These are phyloP conservation scores for Podospora australis DNA, from an alignment of 495 filamentous ascomycete species.

Conservation along the genomic window DNA sequence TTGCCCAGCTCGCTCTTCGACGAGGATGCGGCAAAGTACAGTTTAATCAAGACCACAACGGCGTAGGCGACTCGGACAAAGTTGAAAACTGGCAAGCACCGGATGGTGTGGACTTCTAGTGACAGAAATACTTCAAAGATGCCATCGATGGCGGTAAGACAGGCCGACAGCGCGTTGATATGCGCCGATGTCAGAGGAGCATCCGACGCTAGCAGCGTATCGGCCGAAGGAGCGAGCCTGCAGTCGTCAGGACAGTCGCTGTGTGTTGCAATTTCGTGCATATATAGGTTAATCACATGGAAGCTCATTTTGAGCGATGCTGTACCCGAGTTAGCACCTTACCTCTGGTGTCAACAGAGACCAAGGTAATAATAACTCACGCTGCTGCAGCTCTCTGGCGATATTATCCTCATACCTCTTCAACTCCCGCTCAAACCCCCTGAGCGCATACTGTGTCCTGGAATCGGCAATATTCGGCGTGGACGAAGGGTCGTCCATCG, in stretches of 20 bases:
- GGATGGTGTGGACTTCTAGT: slow-evolving; percentile 55
- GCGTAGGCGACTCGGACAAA: slow-evolving; percentile 74
- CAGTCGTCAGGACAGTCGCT: slow-evolving; percentile 61
- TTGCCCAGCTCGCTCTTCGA: slow-evolving; percentile 64
- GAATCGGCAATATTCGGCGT: slow-evolving; percentile 63
- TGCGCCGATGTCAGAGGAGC: slow-evolving; percentile 53
- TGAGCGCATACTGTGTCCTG: slow-evolving; percentile 67
- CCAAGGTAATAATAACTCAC: slow-evolving; percentile 27
- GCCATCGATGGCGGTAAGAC: slow-evolving; percentile 64
- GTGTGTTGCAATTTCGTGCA: slow-evolving; percentile 82
- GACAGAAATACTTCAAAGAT: slow-evolving; percentile 64
- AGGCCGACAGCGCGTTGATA: slow-evolving; percentile 65
- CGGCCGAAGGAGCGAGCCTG: slow-evolving; percentile 38
- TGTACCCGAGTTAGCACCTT: slow-evolving; percentile 24
- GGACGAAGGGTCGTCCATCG: slow-evolving; percentile 64
- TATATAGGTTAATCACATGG: slow-evolving; percentile 66
- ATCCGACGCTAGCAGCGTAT: slow-evolving; percentile 35
- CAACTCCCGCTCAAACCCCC: slow-evolving; percentile 69
- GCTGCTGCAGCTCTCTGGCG: slow-evolving; percentile 39
- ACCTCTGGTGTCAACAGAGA: not conserved
- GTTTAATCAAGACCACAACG: slow-evolving; percentile 79
- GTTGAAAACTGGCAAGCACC: slow-evolving; percentile 67
- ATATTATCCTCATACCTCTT: slow-evolving; percentile 57
- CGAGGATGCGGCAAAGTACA: slow-evolving; percentile 69
- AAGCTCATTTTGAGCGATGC: slow-evolving; percentile 53